A percentile compares a stretch with the other conserved stretches of the same genome.
Conservation (phyloP, 2,329 filamentous ascomycete genomes). For the Ophiocordyceps sinensis region DNA sequence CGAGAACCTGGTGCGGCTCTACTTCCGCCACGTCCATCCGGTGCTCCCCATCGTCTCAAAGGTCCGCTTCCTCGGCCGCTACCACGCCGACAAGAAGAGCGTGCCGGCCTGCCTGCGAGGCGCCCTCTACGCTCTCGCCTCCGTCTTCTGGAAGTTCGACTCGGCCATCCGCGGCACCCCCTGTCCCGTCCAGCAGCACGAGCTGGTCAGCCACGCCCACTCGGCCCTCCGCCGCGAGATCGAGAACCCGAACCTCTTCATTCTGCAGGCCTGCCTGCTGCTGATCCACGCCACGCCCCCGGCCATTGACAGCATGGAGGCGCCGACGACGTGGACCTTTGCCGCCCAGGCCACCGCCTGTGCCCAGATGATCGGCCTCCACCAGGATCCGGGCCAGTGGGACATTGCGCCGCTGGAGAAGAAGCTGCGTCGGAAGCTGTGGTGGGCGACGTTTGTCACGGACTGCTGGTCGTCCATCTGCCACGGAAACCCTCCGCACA, state of each 20-base stretch:
- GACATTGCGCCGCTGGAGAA: conserved; percentile 27
- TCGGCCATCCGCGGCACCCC: conserved; percentile 12
- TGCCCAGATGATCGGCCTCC: conserved; percentile 30
- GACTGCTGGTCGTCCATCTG: conserved; percentile 31
- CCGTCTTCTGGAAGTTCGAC: conserved; percentile 25
- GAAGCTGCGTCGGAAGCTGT: conserved; percentile 26
- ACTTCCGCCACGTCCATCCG: conserved; percentile 30
- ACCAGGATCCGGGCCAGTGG: conserved; percentile 27
- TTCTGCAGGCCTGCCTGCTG: conserved; percentile 30
- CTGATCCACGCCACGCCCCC: conserved; percentile 30
- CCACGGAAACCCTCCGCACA: conserved; percentile 31
- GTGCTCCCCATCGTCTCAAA: conserved; percentile 29
- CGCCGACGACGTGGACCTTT: conserved; percentile 28
- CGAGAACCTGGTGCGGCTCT: conserved; percentile 26
- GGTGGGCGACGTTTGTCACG: conserved; percentile 27
- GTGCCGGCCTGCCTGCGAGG: conserved; percentile 30
- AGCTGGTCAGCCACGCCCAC: conserved; percentile 25
- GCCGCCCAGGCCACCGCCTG: conserved; percentile 27
- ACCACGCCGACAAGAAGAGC: conserved; percentile 19
- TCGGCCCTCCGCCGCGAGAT: conserved; percentile 28
- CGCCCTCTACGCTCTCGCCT: conserved; percentile 28
- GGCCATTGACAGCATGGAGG: conserved; percentile 29
- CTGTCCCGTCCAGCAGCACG: conserved; percentile 24
- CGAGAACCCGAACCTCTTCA: conserved; percentile 29
- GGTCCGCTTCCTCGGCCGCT: conserved; percentile 24